A percentile compares a stretch with the other conserved stretches of the same genome.
Conservation (phyloP, 768 basidiomycete species). For the Lactifluus rugatus region DNA sequence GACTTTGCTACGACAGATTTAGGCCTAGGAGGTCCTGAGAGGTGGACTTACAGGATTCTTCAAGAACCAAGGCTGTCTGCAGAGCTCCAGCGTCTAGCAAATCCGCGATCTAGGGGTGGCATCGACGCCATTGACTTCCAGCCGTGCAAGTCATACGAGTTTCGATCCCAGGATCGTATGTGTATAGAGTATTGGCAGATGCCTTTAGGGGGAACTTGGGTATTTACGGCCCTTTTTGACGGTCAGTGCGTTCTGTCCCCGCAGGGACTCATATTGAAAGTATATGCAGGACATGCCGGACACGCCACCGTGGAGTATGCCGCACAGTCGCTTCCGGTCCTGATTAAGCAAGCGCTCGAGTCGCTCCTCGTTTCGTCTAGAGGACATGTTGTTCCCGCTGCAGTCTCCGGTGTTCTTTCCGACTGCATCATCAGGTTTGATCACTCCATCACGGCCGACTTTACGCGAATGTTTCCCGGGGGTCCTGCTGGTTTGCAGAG, state of each 20-base stretch:
- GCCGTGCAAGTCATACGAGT: constrained; percentile 30
- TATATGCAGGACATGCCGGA: constrained; percentile 36
- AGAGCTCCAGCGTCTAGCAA: constrained; percentile 32
- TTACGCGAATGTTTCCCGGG: constrained; percentile 41
- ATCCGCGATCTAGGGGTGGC: constrained; percentile 26
- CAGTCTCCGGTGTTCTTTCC: constrained; percentile 32
- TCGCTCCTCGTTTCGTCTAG: constrained; percentile 25
- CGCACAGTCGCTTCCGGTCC: constrained; percentile 31
- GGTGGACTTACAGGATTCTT: constrained; percentile 46
- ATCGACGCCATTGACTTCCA: constrained; percentile 37
- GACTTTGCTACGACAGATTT: constrained; percentile 45
- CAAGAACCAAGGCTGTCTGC: constrained; percentile 31
- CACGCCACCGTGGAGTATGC: constrained; percentile 40
- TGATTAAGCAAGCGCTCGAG: constrained; percentile 33
- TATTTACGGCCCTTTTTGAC: constrained; percentile 39
- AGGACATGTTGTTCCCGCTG: constrained; percentile 24
- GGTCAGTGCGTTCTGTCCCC: constrained; percentile 25
- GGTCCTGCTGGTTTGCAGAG: constrained; percentile 37
- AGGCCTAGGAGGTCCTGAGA: constrained; percentile 39
- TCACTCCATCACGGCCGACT: constrained; percentile 33
- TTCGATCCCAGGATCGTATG: constrained; percentile 35
- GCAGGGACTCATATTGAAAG: not conserved
- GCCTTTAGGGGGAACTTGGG: constrained; percentile 31
- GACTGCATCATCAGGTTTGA: constrained; percentile 35
- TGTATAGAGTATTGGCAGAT: constrained; percentile 34